Conservation (phyloP, 805 yeast genomes). For the Myxozyma nipponensis region DNA sequence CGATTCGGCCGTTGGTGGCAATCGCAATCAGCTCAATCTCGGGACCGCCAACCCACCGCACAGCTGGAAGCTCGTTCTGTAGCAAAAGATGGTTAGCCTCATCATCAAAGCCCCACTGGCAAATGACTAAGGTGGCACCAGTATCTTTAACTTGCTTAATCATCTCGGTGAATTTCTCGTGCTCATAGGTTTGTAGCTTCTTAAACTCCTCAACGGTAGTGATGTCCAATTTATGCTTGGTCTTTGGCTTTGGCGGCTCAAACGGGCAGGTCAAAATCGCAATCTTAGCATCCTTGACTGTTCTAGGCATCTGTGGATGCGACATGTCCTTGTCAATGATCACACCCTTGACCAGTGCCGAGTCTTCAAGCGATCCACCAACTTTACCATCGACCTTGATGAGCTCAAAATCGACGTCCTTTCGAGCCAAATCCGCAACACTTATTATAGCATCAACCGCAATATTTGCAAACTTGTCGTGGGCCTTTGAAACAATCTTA, state of each 20-base stretch:
- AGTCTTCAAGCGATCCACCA: constrained; percentile 89
- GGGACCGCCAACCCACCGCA: constrained; percentile 98
- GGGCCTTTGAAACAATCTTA: constrained; percentile 90
- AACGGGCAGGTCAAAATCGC: constrained; percentile 98
- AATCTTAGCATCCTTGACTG: constrained; percentile 70
- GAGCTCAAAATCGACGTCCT: constrained; percentile 95
- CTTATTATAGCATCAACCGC: constrained; percentile 94
- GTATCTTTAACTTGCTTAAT: constrained; percentile 76
- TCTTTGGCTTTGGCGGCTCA: constrained; percentile 99
- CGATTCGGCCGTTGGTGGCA: constrained; percentile 96
- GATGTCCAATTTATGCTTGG: constrained; percentile 94
- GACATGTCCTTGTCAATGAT: constrained; percentile 93
- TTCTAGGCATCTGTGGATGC: constrained; percentile 96
- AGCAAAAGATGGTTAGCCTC: constrained; percentile 92
- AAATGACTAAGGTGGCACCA: constrained; percentile 94
- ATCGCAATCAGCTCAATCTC: constrained; percentile 93
- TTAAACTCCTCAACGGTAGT: constrained; percentile 91
- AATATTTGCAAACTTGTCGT: constrained; percentile 90
- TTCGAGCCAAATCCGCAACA: constrained; percentile 87
- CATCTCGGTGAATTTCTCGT: constrained; percentile 86
- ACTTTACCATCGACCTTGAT: constrained; percentile 93
- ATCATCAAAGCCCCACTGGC: constrained; percentile 99
- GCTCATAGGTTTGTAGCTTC: constrained; percentile 87
- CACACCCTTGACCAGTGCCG: constrained; percentile 83
- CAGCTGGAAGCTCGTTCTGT: constrained; percentile 87